These are phyloP conservation scores for Vaccinium vitisidaea DNA, from an alignment of 148 eudicot genomes.

Conservation along the genomic window DNA sequence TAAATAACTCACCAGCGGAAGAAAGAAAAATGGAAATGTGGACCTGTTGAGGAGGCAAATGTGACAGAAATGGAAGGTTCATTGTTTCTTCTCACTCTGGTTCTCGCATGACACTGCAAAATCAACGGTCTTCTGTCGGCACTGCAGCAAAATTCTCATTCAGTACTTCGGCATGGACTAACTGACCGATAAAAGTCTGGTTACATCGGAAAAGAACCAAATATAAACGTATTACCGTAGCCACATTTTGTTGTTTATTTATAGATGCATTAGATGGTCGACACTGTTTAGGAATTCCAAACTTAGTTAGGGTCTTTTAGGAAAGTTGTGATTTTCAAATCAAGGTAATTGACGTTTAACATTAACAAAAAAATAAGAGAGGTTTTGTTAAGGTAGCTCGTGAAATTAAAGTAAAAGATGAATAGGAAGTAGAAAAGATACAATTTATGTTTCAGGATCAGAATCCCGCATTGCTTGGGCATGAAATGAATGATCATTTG, in stretches of 20 bases:
- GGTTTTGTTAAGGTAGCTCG: background rate
- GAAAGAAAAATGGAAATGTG: background rate
- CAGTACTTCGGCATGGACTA: background rate
- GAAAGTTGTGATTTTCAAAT: too few relatives aligned
- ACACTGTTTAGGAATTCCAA: too few relatives aligned
- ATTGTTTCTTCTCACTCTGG: constrained; percentile 14
- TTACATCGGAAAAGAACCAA: too few relatives aligned
- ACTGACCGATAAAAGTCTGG: background rate
- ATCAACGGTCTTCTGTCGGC: constrained; percentile 25
- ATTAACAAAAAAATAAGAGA: background rate
- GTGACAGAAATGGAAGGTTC: constrained; percentile 23
- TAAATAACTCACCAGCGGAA: background rate
- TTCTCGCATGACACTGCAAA: constrained; percentile 26
- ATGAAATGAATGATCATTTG: too few relatives aligned
- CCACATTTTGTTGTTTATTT: background rate
- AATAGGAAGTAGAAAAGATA: background rate
- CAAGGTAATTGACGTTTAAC: too few relatives aligned
- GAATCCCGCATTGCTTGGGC: too few relatives aligned
- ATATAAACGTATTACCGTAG: background rate
- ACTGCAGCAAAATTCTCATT: constrained; percentile 14
- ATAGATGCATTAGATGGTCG: background rate
- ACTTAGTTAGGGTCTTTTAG: too few relatives aligned
- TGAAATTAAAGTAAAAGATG: background rate
- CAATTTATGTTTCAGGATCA: too few relatives aligned
- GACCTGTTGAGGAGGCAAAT: constrained; percentile 30